Base-by-base conservation (phyloP, 1,139 yeast genomes). In the Blastobotrys petasosporus region DNA sequence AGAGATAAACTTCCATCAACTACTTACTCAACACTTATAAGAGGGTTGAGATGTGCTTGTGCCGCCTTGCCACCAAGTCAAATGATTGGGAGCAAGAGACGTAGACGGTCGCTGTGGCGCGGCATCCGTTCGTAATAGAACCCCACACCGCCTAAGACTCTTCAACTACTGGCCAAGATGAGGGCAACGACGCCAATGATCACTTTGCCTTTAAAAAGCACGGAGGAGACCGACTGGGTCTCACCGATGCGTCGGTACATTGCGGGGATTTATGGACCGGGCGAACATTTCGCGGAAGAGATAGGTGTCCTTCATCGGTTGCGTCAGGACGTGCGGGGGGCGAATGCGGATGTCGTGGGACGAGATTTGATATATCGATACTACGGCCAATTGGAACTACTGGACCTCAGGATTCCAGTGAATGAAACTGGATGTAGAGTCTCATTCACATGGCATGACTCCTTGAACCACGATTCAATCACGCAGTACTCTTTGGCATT, bases 401-500 rank as follows among this genome's bases (percentile, higher is more conserved):
- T 92, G 42, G 92, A 85, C 54, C 66, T 86, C 54, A 71, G 97
- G 48, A 64, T 90, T 13, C 92, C 95, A 0, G 75, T 83, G 51
- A 73, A 73, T 42, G 70, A 74, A 17, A 70, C 74, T 17, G 80
- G 80, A 46, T 76, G 79, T 53, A 72, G 75, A 51, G 65, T 84
- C 37, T 74, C 77, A 43, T 90, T 90, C 64, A 74, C 79, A 0
- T 92, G 98, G 98, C 70, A 51, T 53, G 95, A 90, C 61, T 83
- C 92, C 6, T 82, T 79, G 59, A 64, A 74, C 4, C 74, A 72
- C 46, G 64, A 70, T 17, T 76, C 76, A 37, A 77, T 82, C 8
- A 68, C 78, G 0, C 87, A 82, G 59, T 75, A 73, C 55, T 79
- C 85, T 1, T 62, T 87, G 43, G 90, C 96, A 0, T 90, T 85